Evolutionary conservation across 495 filamentous ascomycete genomes (phyloP).

Genomic region (Cercophora sp.): DNA sequence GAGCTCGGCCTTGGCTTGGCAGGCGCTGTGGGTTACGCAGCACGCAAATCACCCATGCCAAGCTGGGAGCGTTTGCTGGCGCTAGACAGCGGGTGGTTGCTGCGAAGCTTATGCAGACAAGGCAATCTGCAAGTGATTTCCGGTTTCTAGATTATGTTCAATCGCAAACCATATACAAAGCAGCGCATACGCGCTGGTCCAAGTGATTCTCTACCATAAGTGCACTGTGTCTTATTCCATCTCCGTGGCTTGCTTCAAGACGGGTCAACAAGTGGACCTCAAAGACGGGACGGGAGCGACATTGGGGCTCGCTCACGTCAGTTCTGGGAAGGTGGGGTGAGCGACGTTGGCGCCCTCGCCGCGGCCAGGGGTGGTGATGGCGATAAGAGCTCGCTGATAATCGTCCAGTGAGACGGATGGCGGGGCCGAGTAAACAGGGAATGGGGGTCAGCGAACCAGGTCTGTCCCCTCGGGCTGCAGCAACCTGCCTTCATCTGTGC

Average conservation of each 20-base stretch:
- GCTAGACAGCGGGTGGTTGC: too few relatives aligned
- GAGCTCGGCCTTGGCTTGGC: constrained; percentile 1
- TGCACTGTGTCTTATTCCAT: too few relatives aligned
- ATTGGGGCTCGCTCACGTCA: not conserved
- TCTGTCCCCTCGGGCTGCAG: constrained; percentile 8
- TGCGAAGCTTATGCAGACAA: too few relatives aligned
- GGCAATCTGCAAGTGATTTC: too few relatives aligned
- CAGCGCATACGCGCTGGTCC: too few relatives aligned
- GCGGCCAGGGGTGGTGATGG: not conserved
- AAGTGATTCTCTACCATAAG: too few relatives aligned
- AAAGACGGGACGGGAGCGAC: too few relatives aligned
- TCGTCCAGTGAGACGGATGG: constrained; percentile 23
- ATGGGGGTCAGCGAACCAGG: constrained; percentile 10
- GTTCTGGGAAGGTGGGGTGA: constrained; percentile 1
- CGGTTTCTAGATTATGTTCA: too few relatives aligned
- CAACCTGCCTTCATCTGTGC: not conserved
- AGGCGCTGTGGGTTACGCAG: not conserved
- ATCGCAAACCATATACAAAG: too few relatives aligned
- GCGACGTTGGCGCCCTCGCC: not conserved
- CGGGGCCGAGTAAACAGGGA: constrained; percentile 26
- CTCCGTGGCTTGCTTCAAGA: too few relatives aligned
- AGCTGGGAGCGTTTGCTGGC: too few relatives aligned
- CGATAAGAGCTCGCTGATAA: constrained; percentile 19
- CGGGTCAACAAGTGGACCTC: too few relatives aligned
- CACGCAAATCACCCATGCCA: not conserved